Base-by-base conservation (phyloP, 2,329 filamentous ascomycete species). In the Pseudopyrenochaeta lycopersici region DNA sequence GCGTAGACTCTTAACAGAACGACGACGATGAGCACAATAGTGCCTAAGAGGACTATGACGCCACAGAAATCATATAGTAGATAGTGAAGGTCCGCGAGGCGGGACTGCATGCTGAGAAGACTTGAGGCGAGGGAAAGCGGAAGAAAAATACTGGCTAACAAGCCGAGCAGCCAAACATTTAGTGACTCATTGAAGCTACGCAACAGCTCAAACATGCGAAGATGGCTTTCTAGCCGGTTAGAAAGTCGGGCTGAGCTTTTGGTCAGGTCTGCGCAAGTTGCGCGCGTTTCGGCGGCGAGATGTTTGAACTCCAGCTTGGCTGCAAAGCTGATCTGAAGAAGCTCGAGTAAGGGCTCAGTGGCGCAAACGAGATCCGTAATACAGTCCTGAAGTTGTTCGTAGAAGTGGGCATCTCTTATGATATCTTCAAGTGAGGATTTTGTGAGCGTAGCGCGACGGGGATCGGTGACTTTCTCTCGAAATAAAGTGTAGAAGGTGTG, bases 91-190 rank as follows among this genome's bases (percentile, higher is more conserved):
- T 50, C 31, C 4, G 17, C n/a, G 23, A 50, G 20, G 27, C 40
- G 48, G 15, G 40, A 29, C 7, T 41, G 45, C 44, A 53, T 53
- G 23, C 39, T 48, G 12, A 48, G 44, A 15, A 53, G 5, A 12
- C 30, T 32, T 14, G 40, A 11, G 1, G 48, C 40, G n/a, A 50
- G 48, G 2, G 48, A 50, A n/a, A 50, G 48, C 12, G 48, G 48
- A 2, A 50, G 48, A 23, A 50, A 50, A 9, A 50, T 15, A n/a
- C 17, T 45, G 3, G 48, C 48, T 14, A 50, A 27, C 6, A 50
- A 10, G 23, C 36, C 21, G 12, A 49, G 36, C 1, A 47, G 5
- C 12, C 44, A 2, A 14, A 47, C 44, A 17, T 17, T 39, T 17
- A 15, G 20, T 4, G 44, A 4, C 2, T 47, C 44, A 10, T 31